Evolutionary conservation across 805 yeast genomes (phyloP), one percentile per base, ranked within the genome.

Genomic region (Monosporozyma aerobia): DNA sequence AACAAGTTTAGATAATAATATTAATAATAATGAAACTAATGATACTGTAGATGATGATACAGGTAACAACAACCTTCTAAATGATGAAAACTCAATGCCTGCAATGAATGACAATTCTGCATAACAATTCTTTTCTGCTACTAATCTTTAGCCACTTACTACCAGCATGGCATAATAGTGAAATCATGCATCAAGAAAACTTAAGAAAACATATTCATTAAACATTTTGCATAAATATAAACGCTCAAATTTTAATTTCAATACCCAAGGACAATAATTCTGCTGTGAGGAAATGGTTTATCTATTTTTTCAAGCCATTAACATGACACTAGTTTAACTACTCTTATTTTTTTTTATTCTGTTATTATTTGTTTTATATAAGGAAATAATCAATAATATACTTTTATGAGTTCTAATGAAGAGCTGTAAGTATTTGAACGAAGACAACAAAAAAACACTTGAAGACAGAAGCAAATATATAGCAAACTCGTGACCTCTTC

Each of bases 321-420:
- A 35, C 39, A 35, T 35, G n/a, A 35, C 39, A 35, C 14, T 35
- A 35, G 5, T 35, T 35, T 4, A 35, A 35, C 39, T 11, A 11
- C 13, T 35, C 14, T 35, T 13, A 40, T 40, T 40, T 40, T 19
- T 5, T 44, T 30, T 25, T 29, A 27, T 27, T 27, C 29, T 27
- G 29, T 27, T 27, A 27, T 25, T 16, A 44, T 44, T 44, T 27
- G 4, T 25, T 44, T 27, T 44, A 29, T 29, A 19, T 69, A 61
- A 2, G 79, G 77, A 46, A 77, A 64, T n/a, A 63, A 63, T 22
- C 59, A 62, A 40, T 74, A 59, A 29, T 56, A 48, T 39, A 59
- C 51, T 11, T 56, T 5, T 8, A 14, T 49, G 47, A n/a, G 19
- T 37, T 22, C 27, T 44, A 7, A 35, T 27, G 14, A 44, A 3